phyloP scores from a whole-genome alignment of 108 stramenopile species.

The Nitzschia sp. region DNA sequence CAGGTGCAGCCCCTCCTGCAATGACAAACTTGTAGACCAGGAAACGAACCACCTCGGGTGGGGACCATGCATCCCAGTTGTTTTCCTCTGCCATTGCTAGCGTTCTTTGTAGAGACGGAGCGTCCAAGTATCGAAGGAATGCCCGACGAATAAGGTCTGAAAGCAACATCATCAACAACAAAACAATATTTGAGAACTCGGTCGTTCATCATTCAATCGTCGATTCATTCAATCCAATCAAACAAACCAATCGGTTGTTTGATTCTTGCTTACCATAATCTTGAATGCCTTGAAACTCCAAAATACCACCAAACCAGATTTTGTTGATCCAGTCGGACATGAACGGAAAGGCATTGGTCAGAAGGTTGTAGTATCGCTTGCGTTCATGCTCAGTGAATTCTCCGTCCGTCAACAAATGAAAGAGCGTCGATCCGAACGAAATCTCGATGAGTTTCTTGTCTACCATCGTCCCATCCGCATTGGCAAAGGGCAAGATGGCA shows the following conservation, averaged over 20 bases:
- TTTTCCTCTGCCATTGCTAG: constrained; percentile 3
- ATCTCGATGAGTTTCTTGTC: constrained; percentile 4
- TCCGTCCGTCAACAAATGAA: constrained; percentile 19
- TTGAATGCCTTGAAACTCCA: constrained; percentile 2
- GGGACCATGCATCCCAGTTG: constrained; percentile 7
- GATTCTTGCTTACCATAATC: constrained; percentile 5
- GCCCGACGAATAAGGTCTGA: constrained; percentile 6
- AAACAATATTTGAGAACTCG: background rate
- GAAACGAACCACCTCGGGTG: constrained; percentile 7
- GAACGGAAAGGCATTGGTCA: constrained; percentile 12
- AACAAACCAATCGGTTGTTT: background rate
- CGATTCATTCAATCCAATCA: no score
- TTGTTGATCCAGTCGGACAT: constrained; percentile 17
- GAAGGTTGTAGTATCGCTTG: constrained; percentile 3
- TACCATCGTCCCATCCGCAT: constrained; percentile 16
- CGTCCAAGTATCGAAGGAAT: constrained; percentile 9
- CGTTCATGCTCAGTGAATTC: constrained; percentile 1
- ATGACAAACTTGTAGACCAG: constrained; percentile 3
- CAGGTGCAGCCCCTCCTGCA: constrained; percentile 16
- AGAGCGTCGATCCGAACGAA: constrained; percentile 13
- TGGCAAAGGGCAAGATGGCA: constrained; percentile 3
- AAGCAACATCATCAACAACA: background rate
- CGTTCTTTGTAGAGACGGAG: constrained; percentile 1
- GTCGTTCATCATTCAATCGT: no score
- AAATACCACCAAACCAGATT: constrained; percentile 11